Evolutionary conservation across 2,329 filamentous ascomycete genomes (phyloP).

Genomic region (Nothopassalora personata): DNA sequence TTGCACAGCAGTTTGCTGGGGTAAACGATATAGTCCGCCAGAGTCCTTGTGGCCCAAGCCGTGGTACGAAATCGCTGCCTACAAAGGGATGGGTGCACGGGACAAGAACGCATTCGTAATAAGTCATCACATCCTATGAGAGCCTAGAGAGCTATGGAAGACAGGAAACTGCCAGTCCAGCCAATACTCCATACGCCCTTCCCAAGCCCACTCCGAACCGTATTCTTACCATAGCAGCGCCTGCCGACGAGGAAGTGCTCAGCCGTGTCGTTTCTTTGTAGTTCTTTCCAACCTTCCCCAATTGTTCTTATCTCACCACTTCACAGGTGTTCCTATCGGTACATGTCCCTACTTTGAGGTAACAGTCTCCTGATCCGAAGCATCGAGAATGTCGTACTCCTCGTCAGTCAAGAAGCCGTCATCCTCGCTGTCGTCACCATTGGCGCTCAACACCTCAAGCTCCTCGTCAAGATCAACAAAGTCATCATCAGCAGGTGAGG

Average conservation of each 20-base stretch:
- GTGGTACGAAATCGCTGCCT: no score
- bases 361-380: constrained; percentile 73
- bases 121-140: constrained; percentile 3
- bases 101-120: background rate
- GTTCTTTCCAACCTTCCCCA: constrained; percentile 5
- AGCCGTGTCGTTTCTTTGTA: constrained; percentile 1
- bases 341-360: constrained; percentile 15
- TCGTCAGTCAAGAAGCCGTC: constrained; percentile 91
- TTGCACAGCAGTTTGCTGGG: no score
- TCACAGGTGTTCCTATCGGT: background rate
- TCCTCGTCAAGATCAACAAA: constrained; percentile 51
- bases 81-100: no score
- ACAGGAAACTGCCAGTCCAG: background rate
- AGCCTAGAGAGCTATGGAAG: constrained; percentile 1
- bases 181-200: constrained; percentile 2
- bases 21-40: no score
- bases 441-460: constrained; percentile 41
- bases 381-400: constrained; percentile 95
- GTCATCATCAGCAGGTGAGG: constrained; percentile 29
- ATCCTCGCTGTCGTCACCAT: constrained; percentile 58
- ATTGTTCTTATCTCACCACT: background rate
- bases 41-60: no score
- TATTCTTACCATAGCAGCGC: constrained; percentile 3
- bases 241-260: background rate
- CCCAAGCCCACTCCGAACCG: background rate